A percentile compares a stretch with the other conserved stretches of the same genome.
Conservation (phyloP, 345 rosid genomes). For the Abelmoschus esculentus region DNA sequence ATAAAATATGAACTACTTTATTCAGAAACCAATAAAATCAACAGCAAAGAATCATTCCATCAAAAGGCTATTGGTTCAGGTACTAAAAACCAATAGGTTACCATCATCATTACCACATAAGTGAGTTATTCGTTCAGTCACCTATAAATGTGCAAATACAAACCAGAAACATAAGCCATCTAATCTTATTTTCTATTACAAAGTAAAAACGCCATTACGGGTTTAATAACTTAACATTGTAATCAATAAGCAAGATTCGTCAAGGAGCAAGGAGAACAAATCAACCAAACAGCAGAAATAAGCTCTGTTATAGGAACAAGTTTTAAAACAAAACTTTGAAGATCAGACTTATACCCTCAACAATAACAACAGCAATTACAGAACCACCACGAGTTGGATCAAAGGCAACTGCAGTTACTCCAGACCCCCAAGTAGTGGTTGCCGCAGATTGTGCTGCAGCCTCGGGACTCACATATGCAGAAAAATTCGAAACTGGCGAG, state of each 20-base stretch:
- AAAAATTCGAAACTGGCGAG: constrained; percentile 96
- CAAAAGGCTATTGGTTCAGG: background rate
- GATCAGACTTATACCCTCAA: constrained; percentile 60
- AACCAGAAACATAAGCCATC: background rate
- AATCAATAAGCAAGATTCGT: background rate
- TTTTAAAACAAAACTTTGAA: constrained; percentile 13
- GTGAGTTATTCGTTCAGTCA: background rate
- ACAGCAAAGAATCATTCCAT: background rate
- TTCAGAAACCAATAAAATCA: background rate
- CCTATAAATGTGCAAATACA: background rate
- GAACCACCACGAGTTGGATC: constrained; percentile 99
- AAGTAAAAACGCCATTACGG: background rate
- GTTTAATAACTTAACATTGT: background rate
- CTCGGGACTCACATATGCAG: constrained; percentile 98
- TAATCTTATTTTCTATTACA: background rate
- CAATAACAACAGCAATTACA: constrained; percentile 94
- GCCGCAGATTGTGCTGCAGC: constrained; percentile 97
- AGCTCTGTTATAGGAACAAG: constrained; percentile 6
- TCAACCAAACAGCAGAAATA: background rate
- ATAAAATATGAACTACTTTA: background rate
- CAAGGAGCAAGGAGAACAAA: background rate
- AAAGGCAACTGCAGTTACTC: constrained; percentile 98
- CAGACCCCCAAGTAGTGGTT: constrained; percentile 99
- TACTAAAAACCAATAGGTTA: background rate
- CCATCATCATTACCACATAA: background rate